phyloP scores from a whole-genome alignment of 2,329 filamentous ascomycete genomes.

The Pseudogymnoascus sp. region DNA sequence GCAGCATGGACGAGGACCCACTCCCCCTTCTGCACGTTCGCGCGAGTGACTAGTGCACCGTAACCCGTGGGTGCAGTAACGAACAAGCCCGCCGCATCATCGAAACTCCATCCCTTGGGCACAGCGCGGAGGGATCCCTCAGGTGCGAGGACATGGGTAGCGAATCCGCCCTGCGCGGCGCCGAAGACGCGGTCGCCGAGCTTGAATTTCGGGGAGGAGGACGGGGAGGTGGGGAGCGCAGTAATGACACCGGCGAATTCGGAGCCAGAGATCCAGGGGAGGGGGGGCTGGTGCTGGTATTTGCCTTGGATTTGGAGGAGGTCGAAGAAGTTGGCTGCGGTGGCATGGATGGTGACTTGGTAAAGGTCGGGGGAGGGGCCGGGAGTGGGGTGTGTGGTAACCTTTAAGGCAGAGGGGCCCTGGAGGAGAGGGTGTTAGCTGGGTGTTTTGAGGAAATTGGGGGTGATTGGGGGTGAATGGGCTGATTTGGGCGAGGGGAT shows the following conservation, averaged over 20 bases:
- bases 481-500: neutral
- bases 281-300: constrained; percentile 81
- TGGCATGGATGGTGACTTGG: constrained; percentile 75
- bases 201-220: constrained; percentile 52
- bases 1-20: constrained; percentile 87
- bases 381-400: constrained; percentile 68
- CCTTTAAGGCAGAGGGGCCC: constrained; percentile 71
- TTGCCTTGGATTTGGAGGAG: constrained; percentile 90
- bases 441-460: neutral
- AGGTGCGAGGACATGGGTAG: constrained; percentile 59
- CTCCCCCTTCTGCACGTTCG: constrained; percentile 69
- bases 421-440: constrained; percentile 28
- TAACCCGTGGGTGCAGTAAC: constrained; percentile 90
- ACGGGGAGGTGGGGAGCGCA: constrained; percentile 46
- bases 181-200: constrained; percentile 81
- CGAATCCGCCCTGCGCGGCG: constrained; percentile 76
- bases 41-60: constrained; percentile 70
- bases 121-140: constrained; percentile 65
- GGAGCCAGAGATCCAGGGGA: constrained; percentile 79
- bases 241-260: constrained; percentile 80
- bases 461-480: constrained; percentile 15
- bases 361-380: constrained; percentile 66
- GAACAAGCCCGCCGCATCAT: constrained; percentile 80
- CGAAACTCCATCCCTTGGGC: constrained; percentile 72
- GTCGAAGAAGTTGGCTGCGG: constrained; percentile 95